Conservation (phyloP, 106 monocot genomes). For the Dendrobium huoshanense region DNA sequence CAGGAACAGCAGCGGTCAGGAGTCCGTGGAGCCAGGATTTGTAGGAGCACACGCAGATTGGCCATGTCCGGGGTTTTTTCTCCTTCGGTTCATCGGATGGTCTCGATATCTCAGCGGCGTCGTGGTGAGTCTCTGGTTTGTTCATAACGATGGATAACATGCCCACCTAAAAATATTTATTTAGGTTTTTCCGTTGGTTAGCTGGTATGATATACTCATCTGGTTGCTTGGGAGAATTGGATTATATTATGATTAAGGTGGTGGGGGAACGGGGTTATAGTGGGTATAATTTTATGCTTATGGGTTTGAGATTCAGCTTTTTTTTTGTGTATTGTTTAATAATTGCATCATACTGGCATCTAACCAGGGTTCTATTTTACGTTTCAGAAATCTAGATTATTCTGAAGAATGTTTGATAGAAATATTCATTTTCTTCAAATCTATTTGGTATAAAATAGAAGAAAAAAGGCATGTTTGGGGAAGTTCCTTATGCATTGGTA, state of each 20-base stretch:
- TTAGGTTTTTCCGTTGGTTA: not conserved
- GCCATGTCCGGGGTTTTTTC: not conserved
- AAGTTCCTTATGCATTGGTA: no score
- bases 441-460: no score
- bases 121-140: not conserved
- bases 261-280: not conserved
- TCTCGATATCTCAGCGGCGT: constrained; percentile 1
- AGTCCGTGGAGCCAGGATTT: not conserved
- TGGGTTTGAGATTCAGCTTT: not conserved
- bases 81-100: not conserved
- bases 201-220: not conserved
- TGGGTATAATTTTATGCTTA: not conserved
- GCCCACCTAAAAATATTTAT: not conserved
- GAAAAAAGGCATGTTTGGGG: no score
- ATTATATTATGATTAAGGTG: not conserved
- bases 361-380: not conserved
- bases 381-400: not conserved
- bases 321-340: no score
- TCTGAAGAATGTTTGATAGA: no score
- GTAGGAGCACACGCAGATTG: not conserved
- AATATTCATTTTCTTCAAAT: no score
- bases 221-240: not conserved
- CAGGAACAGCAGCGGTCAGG: not conserved
- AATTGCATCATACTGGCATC: not conserved
- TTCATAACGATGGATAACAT: no score